Base-by-base conservation (phyloP, 495 filamentous ascomycete species). In the Cercophora sp. region DNA sequence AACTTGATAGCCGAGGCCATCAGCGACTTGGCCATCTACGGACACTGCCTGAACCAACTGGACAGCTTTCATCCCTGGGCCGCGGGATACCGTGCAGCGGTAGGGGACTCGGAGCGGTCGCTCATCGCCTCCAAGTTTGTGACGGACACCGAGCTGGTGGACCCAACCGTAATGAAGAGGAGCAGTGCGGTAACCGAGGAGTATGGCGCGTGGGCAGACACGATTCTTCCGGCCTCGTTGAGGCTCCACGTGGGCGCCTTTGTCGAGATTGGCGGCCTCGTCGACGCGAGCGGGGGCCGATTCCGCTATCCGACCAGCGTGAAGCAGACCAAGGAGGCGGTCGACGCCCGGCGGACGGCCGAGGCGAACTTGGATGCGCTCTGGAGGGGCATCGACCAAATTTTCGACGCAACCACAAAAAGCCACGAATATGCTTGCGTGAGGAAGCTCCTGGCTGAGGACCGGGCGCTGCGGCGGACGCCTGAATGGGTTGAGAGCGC, bases 231-330 rank as follows among this genome's bases (percentile, higher is more conserved):
- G n/a, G n/a, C n/a, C n/a, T n/a, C n/a, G n/a, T n/a, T n/a, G n/a
- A n/a, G n/a, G n/a, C n/a, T n/a, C n/a, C n/a, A n/a, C n/a, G n/a
- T n/a, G n/a, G n/a, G n/a, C n/a, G n/a, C n/a, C n/a, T n/a, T n/a
- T n/a, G n/a, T n/a, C n/a, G n/a, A n/a, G n/a, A n/a, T 63, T 35
- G 51, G 49, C 10, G 26, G 34, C 5, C 52, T 72, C n/a, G 71
- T 66, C 5, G 41, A 59, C 2, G 69, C 67, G 0, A 48, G 48
- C 10, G 59, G 63, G 2, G 40, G 48, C 2, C 71, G 54, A 32
- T 80, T 79, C 48, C 25, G 59, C 27, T 81, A 85, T 57, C 79
- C 79, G 11, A 54, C 65, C 4, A 70, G 76, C 10, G 80, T 79
- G 54, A 70, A 66, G 15, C 64, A 66, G 5, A 80, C 68, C 10